Evolutionary conservation across 2,329 filamentous ascomycete species (phyloP), one percentile per base, ranked within the genome.

Genomic region (Moelleriella libera): DNA sequence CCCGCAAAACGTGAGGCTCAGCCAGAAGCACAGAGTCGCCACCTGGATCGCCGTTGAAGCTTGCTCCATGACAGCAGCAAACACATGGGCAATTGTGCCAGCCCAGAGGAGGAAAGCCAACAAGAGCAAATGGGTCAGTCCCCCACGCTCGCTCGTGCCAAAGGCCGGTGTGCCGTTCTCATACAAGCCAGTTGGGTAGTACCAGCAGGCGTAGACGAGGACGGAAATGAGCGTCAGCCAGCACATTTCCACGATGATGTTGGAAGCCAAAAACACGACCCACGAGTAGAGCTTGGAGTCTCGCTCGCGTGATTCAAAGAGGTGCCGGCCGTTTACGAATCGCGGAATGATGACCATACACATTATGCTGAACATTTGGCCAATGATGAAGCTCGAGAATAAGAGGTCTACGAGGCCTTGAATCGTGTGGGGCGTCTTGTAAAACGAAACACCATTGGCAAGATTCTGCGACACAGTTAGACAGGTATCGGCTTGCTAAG

Each of bases 201-300:
- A 90, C 83, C 84, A 89, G 0, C 87, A 64, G 0, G 80, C 62
- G 71, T 75, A 90, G 67, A 88, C 89, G 21, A 89, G 62, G 1
- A 83, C 67, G 0, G 71, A 72, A 1, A 74, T 71, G 32, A 86
- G 58, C 51, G 88, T 75, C 1, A 83, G 78, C 50, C 47, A 52
- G 6, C 41, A 30, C 6, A 48, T 30, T 30, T 52, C 51, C 12
- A 50, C 51, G 5, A 50, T 14, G 21, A 52, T 49, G 30, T 82
- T 81, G 45, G 76, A 71, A 39, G 81, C 61, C 62, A 85, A 74
- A 59, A 85, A 85, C 0, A 77, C 74, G 47, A 76, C 72, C 81
- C 82, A 85, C 14, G 74, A 77, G 61, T 85, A 85, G 0, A 78
- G 70, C 57, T 83, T 83, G 6, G 76, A 80, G 0, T 80, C 80